Base-by-base conservation (phyloP, 805 yeast species). In the Candida verbasci region DNA sequence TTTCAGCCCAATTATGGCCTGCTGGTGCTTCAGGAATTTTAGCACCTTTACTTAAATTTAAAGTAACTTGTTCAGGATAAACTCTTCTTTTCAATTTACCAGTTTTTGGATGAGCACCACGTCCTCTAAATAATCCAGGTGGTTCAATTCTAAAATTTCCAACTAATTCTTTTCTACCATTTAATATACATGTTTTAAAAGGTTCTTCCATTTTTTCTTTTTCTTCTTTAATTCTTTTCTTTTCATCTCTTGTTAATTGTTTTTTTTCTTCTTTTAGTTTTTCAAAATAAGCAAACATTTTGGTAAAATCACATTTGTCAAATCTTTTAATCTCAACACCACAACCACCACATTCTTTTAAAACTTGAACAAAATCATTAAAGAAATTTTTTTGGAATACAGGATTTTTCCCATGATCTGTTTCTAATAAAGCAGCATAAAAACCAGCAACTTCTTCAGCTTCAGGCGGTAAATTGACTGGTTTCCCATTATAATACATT, bases 401-500 rank as follows among this genome's bases (percentile, higher is more conserved):
- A 0, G 94, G 88, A 52, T 88, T 91, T 43, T 80, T 74, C 9
- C 88, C 93, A 60, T 91, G 96, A 46, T 91, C 96, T 1, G 88
- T 74, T 45, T 86, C 88, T 29, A 89, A 44, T 77, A 91, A 72
- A 5, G 96, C 96, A 8, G 83, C 97, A 58, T 73, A 91, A 53
- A 88, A 91, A 0, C 96, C 97, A 0, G 97, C 97, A 24, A 91
- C 96, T 58, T 91, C 97, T 60, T 91, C 98, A 2, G 96, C 97
- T 38, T 71, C 84, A 1, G 66, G 62, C 1, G 96, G 91, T 40
- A 91, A 67, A 20, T 66, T 67, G 0, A 89, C 89, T 0, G 93
- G 85, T 45, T 75, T 70, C 1, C 86, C 86, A 47, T 83, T 82
- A 51, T 91, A 89, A 40, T 76, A 71, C 36, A 91, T 49, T 52